These are phyloP conservation scores for Verticillium albo-atrum DNA, from an alignment of 2,329 filamentous ascomycete genomes.

Conservation along the genomic window DNA sequence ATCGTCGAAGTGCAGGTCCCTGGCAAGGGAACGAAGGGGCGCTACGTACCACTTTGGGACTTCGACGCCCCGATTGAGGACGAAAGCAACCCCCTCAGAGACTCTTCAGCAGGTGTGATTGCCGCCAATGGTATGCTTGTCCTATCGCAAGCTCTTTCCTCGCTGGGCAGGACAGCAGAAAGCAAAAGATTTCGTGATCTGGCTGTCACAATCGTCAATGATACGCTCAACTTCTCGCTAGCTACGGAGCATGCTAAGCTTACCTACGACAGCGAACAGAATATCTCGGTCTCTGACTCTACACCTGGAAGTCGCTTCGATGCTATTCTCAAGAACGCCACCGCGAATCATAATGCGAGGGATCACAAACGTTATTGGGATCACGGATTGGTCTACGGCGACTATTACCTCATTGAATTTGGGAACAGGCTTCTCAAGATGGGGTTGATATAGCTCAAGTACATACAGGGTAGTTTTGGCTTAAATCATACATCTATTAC, in stretches of 20 bases:
- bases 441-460: conserved; percentile 14
- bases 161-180: conserved; percentile 3
- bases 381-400: conserved; percentile 42
- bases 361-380: conserved; percentile 26
- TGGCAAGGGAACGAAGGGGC: conserved; percentile 16
- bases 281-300: not conserved
- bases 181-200: conserved; percentile 17
- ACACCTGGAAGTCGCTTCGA: conserved; percentile 19
- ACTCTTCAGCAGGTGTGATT: conserved; percentile 33
- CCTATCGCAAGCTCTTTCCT: conserved; percentile 23
- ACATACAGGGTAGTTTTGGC: conserved; percentile 2
- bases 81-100: conserved; percentile 19
- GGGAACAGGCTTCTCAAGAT: conserved; percentile 36
- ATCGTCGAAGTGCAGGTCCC: conserved; percentile 18
- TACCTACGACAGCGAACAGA: conserved; percentile 3
- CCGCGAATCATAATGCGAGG: conserved; percentile 26
- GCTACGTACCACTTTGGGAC: conserved; percentile 33
- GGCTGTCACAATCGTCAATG: conserved; percentile 22
- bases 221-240: conserved; percentile 22
- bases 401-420: conserved; percentile 43
- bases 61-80: conserved; percentile 41
- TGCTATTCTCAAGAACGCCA: conserved; percentile 26
- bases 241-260: conserved; percentile 13
- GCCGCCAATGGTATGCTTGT: conserved; percentile 37
- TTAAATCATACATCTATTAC: not conserved